Percentiles rank a stretch among this genome's conserved stretches.
Conservation (phyloP, 805 yeast genomes). For the Tetrapisispora nanseiensis region DNA sequence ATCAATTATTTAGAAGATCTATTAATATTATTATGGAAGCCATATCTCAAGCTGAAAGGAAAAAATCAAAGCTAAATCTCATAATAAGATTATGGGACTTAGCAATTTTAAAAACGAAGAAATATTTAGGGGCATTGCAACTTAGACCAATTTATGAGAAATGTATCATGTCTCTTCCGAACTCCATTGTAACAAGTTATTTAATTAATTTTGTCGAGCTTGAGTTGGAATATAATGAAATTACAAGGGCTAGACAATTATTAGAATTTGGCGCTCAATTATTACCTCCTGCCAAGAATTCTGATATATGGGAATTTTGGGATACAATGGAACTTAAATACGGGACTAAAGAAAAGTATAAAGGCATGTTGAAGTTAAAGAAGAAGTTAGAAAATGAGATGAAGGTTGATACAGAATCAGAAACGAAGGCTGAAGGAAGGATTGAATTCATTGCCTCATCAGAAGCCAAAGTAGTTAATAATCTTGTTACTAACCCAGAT, state of each 20-base stretch:
- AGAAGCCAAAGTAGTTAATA: constrained; percentile 19
- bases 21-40: constrained; percentile 39
- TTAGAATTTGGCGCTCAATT: constrained; percentile 44
- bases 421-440: constrained; percentile 17
- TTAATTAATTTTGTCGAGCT: constrained; percentile 45
- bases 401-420: constrained; percentile 22
- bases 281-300: constrained; percentile 28
- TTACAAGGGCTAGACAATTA: constrained; percentile 52
- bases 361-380: constrained; percentile 59
- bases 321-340: constrained; percentile 57
- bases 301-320: constrained; percentile 57
- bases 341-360: constrained; percentile 66
- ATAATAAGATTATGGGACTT: constrained; percentile 37
- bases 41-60: constrained; percentile 18
- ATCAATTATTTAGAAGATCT: constrained; percentile 44
- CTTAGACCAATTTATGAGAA: constrained; percentile 42
- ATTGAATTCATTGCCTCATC: constrained; percentile 43
- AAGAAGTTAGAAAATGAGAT: constrained; percentile 31
- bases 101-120: constrained; percentile 34
- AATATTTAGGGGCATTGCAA: constrained; percentile 33
- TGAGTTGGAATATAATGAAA: constrained; percentile 46
- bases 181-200: constrained; percentile 34
- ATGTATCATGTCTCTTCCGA: constrained; percentile 42
- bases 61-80: constrained; percentile 6
- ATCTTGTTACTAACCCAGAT: constrained; percentile 38